These are phyloP conservation scores for Mucor ambiguus DNA, from an alignment of 371 early-diverging fungal genomes.

Conservation along the genomic window DNA sequence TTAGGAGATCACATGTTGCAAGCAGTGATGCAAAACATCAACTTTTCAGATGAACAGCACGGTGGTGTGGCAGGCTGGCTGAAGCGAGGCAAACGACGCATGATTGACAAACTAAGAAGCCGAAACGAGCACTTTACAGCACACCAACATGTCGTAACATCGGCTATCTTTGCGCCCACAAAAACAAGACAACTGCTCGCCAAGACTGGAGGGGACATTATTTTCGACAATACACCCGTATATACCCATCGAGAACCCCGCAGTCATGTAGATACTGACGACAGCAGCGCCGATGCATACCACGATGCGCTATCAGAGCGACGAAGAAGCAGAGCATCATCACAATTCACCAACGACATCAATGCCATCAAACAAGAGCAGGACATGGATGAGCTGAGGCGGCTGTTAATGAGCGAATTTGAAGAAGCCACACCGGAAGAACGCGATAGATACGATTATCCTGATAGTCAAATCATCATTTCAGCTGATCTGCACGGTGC, in stretches of 20 bases:
- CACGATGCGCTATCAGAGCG: background rate
- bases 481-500: slow-evolving; percentile 64
- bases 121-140: slow-evolving; percentile 47
- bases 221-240: slow-evolving; percentile 43
- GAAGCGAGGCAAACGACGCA: slow-evolving; percentile 32
- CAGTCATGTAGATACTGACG: background rate
- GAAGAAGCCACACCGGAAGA: slow-evolving; percentile 30
- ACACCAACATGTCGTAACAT: slow-evolving; percentile 56
- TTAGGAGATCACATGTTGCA: slow-evolving; percentile 29
- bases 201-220: slow-evolving; percentile 47
- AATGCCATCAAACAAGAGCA: slow-evolving; percentile 1
- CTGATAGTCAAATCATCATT: slow-evolving; percentile 65
- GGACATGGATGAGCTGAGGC: background rate
- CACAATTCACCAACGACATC: background rate
- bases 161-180: slow-evolving; percentile 65
- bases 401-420: slow-evolving; percentile 10
- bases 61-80: slow-evolving; percentile 23
- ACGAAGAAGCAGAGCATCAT: slow-evolving; percentile 5
- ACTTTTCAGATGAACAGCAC: slow-evolving; percentile 4
- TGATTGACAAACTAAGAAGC: slow-evolving; percentile 35
- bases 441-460: slow-evolving; percentile 35
- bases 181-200: slow-evolving; percentile 60
- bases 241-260: slow-evolving; percentile 11
- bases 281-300: background rate
- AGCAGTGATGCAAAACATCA: slow-evolving; percentile 3